Evolutionary conservation across 805 yeast species (phyloP).

Genomic region (Cyberlindnera samutprakarnensis): DNA sequence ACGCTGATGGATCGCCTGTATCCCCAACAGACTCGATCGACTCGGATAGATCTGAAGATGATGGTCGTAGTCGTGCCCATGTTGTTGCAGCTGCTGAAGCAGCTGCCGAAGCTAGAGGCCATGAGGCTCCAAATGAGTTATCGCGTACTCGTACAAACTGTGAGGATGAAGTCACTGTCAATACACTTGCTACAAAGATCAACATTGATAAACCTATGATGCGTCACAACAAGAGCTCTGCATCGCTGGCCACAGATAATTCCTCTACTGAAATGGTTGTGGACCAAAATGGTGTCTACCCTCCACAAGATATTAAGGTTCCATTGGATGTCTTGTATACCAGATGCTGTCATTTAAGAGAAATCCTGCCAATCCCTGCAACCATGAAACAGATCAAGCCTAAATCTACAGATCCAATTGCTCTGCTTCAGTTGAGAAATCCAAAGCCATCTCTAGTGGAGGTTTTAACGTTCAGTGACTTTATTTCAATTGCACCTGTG

Average conservation of each 20-base stretch:
- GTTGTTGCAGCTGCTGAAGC: conserved; percentile 29
- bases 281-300: conserved; percentile 21
- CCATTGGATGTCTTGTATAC: conserved; percentile 74
- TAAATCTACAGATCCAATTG: conserved; percentile 78
- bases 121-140: conserved; percentile 25
- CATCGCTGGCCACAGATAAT: conserved; percentile 19
- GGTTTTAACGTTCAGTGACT: conserved; percentile 80
- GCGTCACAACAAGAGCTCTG: conserved; percentile 26
- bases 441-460: conserved; percentile 88
- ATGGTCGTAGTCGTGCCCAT: no score
- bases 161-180: conserved; percentile 32
- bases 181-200: conserved; percentile 26
- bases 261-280: conserved; percentile 1
- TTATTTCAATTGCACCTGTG: conserved; percentile 78
- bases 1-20: neutral
- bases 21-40: conserved; percentile 9
- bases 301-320: conserved; percentile 24
- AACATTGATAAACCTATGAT: conserved; percentile 38
- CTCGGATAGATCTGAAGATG: no score
- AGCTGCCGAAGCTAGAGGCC: conserved; percentile 30
- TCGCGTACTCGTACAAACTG: conserved; percentile 23
- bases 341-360: conserved; percentile 87
- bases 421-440: conserved; percentile 67
- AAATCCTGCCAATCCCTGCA: conserved; percentile 87
- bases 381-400: conserved; percentile 69